Evolutionary conservation across 495 filamentous ascomycete genomes (phyloP).

Genomic region (Gamarada debralockiae): DNA sequence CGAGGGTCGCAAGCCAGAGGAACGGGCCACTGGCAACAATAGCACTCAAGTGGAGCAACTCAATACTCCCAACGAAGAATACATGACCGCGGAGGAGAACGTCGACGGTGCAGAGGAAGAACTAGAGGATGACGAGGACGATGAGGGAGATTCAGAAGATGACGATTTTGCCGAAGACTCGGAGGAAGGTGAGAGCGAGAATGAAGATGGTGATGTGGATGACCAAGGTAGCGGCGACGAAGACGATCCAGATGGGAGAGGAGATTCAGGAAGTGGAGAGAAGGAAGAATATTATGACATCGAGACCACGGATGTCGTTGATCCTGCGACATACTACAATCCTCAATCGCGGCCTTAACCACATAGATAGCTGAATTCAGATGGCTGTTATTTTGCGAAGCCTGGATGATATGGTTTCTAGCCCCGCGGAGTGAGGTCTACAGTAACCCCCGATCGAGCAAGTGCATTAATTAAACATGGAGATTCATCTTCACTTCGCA

Average conservation of each 20-base stretch:
- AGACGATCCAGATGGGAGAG: neutral
- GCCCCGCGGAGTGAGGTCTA: too few relatives aligned
- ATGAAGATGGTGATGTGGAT: neutral
- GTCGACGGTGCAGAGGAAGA: neutral
- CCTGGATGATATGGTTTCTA: too few relatives aligned
- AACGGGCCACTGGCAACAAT: neutral
- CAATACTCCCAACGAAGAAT: neutral
- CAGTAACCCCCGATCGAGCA: too few relatives aligned
- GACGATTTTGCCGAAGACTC: too few relatives aligned
- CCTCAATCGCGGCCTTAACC: neutral
- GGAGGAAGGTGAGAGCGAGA: conserved; percentile 2
- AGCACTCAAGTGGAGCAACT: neutral
- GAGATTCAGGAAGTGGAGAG: neutral
- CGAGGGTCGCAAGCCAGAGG: too few relatives aligned
- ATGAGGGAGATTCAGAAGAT: neutral
- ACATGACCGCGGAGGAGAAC: neutral
- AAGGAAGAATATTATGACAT: conserved; percentile 7
- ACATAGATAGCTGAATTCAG: too few relatives aligned
- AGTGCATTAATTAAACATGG: too few relatives aligned
- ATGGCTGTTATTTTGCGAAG: too few relatives aligned
- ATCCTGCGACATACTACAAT: neutral
- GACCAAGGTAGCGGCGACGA: conserved; percentile 5
- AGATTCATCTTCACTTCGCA: too few relatives aligned
- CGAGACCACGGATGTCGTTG: neutral
- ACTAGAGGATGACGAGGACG: conserved; percentile 3